Evolutionary conservation across 768 basidiomycete genomes (phyloP).

Genomic region (Coprinopsis sp.): DNA sequence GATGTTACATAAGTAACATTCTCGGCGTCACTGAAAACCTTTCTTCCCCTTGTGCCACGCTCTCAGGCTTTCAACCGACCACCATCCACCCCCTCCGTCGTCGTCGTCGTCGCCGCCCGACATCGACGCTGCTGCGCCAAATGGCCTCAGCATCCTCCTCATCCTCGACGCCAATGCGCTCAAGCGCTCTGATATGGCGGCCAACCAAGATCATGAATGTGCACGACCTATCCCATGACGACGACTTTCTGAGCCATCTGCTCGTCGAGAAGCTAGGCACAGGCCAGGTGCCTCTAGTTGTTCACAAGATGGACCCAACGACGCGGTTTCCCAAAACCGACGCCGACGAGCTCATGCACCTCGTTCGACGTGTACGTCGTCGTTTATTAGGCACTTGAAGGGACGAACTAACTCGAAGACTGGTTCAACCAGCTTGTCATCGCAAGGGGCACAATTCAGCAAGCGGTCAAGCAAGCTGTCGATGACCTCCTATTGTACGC

Average conservation of each 20-base stretch:
- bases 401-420: slow-evolving; percentile 16
- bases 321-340: slow-evolving; percentile 75
- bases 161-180: slow-evolving; percentile 17
- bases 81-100: slow-evolving; percentile 15
- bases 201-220: slow-evolving; percentile 89
- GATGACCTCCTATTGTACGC: slow-evolving; percentile 75
- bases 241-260: slow-evolving; percentile 86
- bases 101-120: slow-evolving; percentile 13
- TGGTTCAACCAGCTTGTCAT: slow-evolving; percentile 48
- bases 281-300: slow-evolving; percentile 70
- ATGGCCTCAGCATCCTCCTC: slow-evolving; percentile 29
- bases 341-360: slow-evolving; percentile 59
- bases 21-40: slow-evolving; percentile 12
- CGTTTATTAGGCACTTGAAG: slow-evolving; percentile 9
- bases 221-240: slow-evolving; percentile 84
- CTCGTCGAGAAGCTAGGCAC: slow-evolving; percentile 88
- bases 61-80: slow-evolving; percentile 14
- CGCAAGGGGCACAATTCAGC: slow-evolving; percentile 49
- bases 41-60: slow-evolving; percentile 17
- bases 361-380: slow-evolving; percentile 67
- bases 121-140: slow-evolving; percentile 14
- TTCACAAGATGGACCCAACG: slow-evolving; percentile 86
- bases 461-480: slow-evolving; percentile 65
- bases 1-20: too few relatives aligned
- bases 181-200: slow-evolving; percentile 52